Evolutionary conservation across 805 yeast genomes (phyloP), one percentile per base, ranked within the genome.

Genomic region (Candida arabinofermentans): DNA sequence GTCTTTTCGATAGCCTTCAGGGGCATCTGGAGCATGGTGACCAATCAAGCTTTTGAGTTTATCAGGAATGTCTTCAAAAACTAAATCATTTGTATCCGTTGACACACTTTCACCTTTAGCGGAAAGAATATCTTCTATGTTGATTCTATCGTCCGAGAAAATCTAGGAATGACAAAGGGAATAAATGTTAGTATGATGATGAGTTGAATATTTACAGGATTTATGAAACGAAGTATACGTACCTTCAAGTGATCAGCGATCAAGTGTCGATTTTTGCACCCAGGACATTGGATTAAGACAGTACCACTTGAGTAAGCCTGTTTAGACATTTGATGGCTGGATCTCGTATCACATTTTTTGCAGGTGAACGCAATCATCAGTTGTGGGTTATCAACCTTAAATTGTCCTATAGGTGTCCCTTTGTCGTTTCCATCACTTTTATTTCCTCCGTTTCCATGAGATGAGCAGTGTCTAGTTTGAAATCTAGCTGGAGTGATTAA

Each of bases 311-410:
- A 77, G 59, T 91, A 91, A 0, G 96, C 90, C 64, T 91, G 98
- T 51, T 90, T 90, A 5, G 96, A 84, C 57, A 91, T 83, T n/a
- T 83, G 74, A 57, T 91, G 98, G 4, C 89, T 79, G 0, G 96
- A 88, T 42, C 97, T 69, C 3, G 84, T 77, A 35, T 78, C 73
- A 64, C 98, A 91, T 50, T 79, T 78, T 59, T 89, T 91, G 65
- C 98, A 91, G 0, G 96, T 91, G 66, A 91, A 90, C 0, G 96
- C 91, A 18, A 91, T 74, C 83, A 88, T 83, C 48, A 86, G 69
- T 61, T 82, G 78, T 2, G 95, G 96, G 47, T 83, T 79, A 40
- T 85, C 93, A 17, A 76, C 73, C 53, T 83, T 79, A 45, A 77
- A 24, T 36, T 47, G 54, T 4, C 46, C 50, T 2, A 38, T 35